A percentile compares a stretch with the other conserved stretches of the same genome.
Evolutionary conservation across 1,139 yeast genomes (phyloP).

Genomic region (Diutina sp.): DNA sequence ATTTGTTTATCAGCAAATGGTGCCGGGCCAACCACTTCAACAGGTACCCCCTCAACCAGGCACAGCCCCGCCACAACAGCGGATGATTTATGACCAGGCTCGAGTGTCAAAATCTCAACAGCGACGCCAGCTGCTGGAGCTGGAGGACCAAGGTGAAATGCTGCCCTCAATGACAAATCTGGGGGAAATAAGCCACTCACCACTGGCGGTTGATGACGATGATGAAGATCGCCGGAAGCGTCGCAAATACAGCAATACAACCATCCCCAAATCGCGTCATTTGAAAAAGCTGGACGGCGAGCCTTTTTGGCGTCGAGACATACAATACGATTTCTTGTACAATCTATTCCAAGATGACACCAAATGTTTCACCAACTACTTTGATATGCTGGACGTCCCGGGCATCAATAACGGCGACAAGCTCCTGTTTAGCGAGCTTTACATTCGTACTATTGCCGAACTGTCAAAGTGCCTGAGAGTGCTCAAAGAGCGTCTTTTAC

Average conservation of each 20-base stretch:
- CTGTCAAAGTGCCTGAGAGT: conserved; percentile 78
- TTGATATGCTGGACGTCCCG: conserved; percentile 21
- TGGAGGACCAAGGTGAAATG: background rate
- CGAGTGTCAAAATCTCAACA: background rate
- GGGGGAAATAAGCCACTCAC: background rate
- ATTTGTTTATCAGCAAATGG: background rate
- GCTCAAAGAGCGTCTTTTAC: conserved; percentile 60
- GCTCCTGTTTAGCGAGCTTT: conserved; percentile 75
- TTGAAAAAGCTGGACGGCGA: conserved; percentile 87
- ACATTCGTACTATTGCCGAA: conserved; percentile 70
- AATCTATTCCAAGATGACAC: conserved; percentile 50
- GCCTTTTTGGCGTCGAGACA: conserved; percentile 80
- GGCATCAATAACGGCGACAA: conserved; percentile 30
- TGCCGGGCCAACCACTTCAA: background rate
- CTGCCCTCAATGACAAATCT: background rate
- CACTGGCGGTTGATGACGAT: background rate
- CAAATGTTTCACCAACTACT: conserved; percentile 56
- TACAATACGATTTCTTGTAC: conserved; percentile 70
- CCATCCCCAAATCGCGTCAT: conserved; percentile 19
- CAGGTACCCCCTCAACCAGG: background rate
- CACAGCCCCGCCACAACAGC: background rate
- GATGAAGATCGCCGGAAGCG: background rate
- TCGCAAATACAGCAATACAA: background rate
- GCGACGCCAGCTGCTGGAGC: background rate
- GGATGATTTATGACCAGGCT: background rate